Evolutionary conservation across 164 flowering plant species (phyloP).

Genomic region (Nelumbo lutea): DNA sequence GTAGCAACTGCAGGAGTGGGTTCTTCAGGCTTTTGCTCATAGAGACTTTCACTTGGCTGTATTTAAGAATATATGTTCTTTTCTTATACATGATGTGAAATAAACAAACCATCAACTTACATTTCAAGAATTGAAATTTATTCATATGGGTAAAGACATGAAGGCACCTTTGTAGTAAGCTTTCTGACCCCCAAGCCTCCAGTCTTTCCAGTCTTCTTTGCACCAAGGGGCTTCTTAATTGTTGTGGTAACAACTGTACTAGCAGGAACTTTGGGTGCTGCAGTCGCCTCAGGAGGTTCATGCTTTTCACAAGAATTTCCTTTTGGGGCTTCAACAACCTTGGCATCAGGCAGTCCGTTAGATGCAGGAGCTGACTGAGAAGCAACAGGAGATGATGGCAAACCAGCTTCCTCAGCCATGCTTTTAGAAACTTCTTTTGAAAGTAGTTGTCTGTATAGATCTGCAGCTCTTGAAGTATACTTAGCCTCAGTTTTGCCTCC

Average conservation of each 20-base stretch:
- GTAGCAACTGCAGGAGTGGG: conserved; percentile 49
- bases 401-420: conserved; percentile 50
- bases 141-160: not conserved
- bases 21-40: conserved; percentile 96
- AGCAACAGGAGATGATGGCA: conserved; percentile 74
- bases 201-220: too few species aligned
- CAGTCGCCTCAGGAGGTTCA: conserved; percentile 39
- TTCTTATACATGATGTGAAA: too few species aligned
- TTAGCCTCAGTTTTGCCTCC: conserved; percentile 98
- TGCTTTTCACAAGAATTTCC: conserved; percentile 39
- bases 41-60: conserved; percentile 90
- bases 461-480: conserved; percentile 97
- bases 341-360: conserved; percentile 60
- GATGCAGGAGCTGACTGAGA: conserved; percentile 44
- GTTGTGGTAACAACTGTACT: conserved; percentile 24
- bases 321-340: conserved; percentile 41
- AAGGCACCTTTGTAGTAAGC: conserved; percentile 57
- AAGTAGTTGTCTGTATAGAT: conserved; percentile 79
- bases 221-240: conserved; percentile 65
- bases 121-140: too few species aligned
- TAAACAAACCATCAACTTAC: too few species aligned
- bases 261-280: conserved; percentile 35
- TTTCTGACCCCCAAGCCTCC: conserved; percentile 68
- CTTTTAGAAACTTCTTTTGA: conserved; percentile 95
- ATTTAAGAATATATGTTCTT: not conserved